Percentiles rank a stretch among this genome's conserved stretches.
Conservation (phyloP, 2,329 filamentous ascomycete genomes). For the Biscogniauxia mediterranea region DNA sequence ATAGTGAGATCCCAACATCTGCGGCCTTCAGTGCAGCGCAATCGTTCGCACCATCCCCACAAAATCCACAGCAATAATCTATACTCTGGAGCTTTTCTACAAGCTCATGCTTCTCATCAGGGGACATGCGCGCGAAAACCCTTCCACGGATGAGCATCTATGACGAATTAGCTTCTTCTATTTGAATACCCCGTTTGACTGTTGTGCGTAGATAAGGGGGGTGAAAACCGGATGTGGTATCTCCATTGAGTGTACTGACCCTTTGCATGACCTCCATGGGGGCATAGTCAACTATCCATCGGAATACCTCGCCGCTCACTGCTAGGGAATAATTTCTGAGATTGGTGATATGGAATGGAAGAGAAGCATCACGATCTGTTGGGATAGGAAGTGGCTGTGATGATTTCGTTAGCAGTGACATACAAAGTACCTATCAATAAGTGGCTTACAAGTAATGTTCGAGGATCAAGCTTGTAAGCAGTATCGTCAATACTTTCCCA, state of each 20-base stretch:
- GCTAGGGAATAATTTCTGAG: slow-evolving; percentile 85
- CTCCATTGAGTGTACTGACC: slow-evolving; percentile 40
- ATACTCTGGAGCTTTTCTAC: slow-evolving; percentile 97
- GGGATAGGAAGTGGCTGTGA: slow-evolving; percentile 67
- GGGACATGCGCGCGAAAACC: slow-evolving; percentile 97
- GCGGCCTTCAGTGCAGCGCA: slow-evolving; percentile 95
- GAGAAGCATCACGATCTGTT: slow-evolving; percentile 71
- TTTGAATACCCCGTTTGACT: background rate
- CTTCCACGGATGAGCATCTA: slow-evolving; percentile 89
- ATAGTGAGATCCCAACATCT: slow-evolving; percentile 94
- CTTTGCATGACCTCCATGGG: slow-evolving; percentile 73
- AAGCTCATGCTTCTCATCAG: slow-evolving; percentile 96
- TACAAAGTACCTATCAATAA: background rate
- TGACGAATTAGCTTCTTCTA: slow-evolving; percentile 10
- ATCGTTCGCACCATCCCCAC: slow-evolving; percentile 95
- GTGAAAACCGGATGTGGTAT: too few relatives aligned
- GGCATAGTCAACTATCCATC: slow-evolving; percentile 93
- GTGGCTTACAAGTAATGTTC: slow-evolving; percentile 64
- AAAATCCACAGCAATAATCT: slow-evolving; percentile 93
- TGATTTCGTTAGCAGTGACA: slow-evolving; percentile 7
- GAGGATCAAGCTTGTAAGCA: slow-evolving; percentile 72
- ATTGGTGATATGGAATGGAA: slow-evolving; percentile 81
- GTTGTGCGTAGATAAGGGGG: background rate
- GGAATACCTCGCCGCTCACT: slow-evolving; percentile 89
- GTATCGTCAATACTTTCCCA: slow-evolving; percentile 97